These are phyloP conservation scores for Incumbomyces delicatus DNA, from an alignment of 2,329 filamentous ascomycete species.

Conservation along the genomic window DNA sequence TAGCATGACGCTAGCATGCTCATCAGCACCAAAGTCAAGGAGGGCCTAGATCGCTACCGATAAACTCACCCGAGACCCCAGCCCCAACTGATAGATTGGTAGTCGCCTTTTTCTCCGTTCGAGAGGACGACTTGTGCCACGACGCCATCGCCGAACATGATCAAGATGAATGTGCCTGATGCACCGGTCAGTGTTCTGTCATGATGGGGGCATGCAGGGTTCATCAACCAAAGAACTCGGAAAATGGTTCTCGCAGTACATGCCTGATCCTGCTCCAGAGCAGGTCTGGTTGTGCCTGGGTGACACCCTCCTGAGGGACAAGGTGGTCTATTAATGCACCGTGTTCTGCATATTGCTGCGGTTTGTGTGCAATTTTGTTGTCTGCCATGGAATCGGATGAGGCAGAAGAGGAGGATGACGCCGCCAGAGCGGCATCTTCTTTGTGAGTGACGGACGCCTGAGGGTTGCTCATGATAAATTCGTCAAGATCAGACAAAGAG, in stretches of 20 bases:
- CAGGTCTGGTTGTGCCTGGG: constrained; percentile 24
- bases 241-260: constrained; percentile 48
- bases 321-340: constrained; percentile 26
- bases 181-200: constrained; percentile 44
- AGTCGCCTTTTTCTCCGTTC: constrained; percentile 32
- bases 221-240: constrained; percentile 60
- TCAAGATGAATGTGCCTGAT: constrained; percentile 50
- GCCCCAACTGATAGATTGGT: constrained; percentile 45
- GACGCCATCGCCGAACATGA: constrained; percentile 60
- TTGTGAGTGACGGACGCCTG: constrained; percentile 9
- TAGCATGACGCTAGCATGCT: not conserved
- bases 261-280: constrained; percentile 47
- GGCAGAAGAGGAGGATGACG: not conserved
- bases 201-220: constrained; percentile 53
- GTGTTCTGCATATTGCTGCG: constrained; percentile 20
- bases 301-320: constrained; percentile 22
- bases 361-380: not conserved
- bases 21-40: no score
- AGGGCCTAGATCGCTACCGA: constrained; percentile 19
- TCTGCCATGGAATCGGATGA: not conserved
- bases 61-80: constrained; percentile 26
- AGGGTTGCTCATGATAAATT: constrained; percentile 2
- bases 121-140: constrained; percentile 61
- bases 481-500: no score
- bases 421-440: constrained; percentile 10